Conservation (phyloP, 306 rosid species). For the Vicia sativa region DNA sequence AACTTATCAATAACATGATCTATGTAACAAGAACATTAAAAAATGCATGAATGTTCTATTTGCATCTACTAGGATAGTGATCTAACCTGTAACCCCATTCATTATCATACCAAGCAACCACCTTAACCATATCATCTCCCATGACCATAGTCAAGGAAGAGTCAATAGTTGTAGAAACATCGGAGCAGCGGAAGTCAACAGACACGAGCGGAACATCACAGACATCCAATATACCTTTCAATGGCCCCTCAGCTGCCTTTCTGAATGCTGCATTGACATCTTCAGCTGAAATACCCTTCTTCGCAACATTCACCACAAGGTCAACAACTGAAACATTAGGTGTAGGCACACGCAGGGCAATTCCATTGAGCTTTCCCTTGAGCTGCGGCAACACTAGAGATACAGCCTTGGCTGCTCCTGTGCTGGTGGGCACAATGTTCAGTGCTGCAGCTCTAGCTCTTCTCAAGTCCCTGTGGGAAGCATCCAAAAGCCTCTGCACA, state of each 20-base stretch:
- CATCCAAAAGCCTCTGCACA: constrained; percentile 91
- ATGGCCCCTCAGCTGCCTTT: constrained; percentile 83
- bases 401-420: constrained; percentile 99
- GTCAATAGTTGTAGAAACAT: constrained; percentile 92
- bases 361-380: constrained; percentile 97
- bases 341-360: constrained; percentile 96
- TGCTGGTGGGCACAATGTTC: constrained; percentile 98
- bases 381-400: constrained; percentile 88
- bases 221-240: constrained; percentile 86
- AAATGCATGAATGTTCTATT: not conserved
- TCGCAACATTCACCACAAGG: constrained; percentile 83
- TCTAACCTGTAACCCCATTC: constrained; percentile 99
- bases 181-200: constrained; percentile 85
- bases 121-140: constrained; percentile 99
- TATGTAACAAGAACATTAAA: not conserved
- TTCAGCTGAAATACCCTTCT: constrained; percentile 87
- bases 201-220: constrained; percentile 96
- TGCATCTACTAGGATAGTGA: constrained; percentile 7
- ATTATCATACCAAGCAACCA: constrained; percentile 99
- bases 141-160: constrained; percentile 96
- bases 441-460: constrained; percentile 96
- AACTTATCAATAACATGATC: constrained; percentile 23
- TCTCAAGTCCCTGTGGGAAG: constrained; percentile 96
- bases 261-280: constrained; percentile 96
- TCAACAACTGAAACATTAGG: constrained; percentile 96